Percentiles rank a stretch among this genome's conserved stretches.
phyloP scores from a whole-genome alignment of 1,284 basidiomycete genomes.

The Irpex lacteus region DNA sequence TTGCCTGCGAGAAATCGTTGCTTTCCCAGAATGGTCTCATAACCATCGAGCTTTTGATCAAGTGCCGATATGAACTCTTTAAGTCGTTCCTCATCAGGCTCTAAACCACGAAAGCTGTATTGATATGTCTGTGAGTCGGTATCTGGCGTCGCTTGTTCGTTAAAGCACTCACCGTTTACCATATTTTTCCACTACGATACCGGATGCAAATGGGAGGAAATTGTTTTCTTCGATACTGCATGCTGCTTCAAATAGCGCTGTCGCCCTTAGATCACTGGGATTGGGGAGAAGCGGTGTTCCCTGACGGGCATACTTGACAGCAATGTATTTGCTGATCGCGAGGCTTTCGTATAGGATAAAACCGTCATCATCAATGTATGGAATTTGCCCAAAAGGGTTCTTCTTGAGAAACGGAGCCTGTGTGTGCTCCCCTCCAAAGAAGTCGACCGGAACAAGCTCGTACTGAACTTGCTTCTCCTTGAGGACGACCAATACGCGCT shows the following conservation, averaged over 20 bases:
- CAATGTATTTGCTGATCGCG: conserved; percentile 50
- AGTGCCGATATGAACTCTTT: conserved; percentile 22
- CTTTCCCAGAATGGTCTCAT: conserved; percentile 44
- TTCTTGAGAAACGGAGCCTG: conserved; percentile 35
- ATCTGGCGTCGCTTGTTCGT: not conserved
- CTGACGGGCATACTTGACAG: conserved; percentile 39
- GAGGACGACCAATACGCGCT: conserved; percentile 42
- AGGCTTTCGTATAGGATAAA: conserved; percentile 49
- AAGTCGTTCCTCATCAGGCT: conserved; percentile 10
- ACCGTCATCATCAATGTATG: conserved; percentile 56
- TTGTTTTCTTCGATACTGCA: conserved; percentile 48
- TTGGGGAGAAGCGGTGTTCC: conserved; percentile 33
- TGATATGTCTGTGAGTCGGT: not conserved
- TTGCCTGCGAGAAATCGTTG: conserved; percentile 46
- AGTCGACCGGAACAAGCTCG: conserved; percentile 42
- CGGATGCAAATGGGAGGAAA: conserved; percentile 45
- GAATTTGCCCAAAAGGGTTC: conserved; percentile 71
- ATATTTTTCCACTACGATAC: conserved; percentile 41
- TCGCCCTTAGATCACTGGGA: conserved; percentile 30
- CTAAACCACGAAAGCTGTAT: conserved; percentile 1
- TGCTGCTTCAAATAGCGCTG: conserved; percentile 55
- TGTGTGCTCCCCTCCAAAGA: conserved; percentile 46
- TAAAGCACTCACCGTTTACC: conserved; percentile 38
- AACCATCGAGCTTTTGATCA: conserved; percentile 37
- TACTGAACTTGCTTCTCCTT: conserved; percentile 52